Percentiles rank a stretch among this genome's conserved stretches.
phyloP scores from a whole-genome alignment of 495 filamentous ascomycete species.

The Penicillium simplicissimum region DNA sequence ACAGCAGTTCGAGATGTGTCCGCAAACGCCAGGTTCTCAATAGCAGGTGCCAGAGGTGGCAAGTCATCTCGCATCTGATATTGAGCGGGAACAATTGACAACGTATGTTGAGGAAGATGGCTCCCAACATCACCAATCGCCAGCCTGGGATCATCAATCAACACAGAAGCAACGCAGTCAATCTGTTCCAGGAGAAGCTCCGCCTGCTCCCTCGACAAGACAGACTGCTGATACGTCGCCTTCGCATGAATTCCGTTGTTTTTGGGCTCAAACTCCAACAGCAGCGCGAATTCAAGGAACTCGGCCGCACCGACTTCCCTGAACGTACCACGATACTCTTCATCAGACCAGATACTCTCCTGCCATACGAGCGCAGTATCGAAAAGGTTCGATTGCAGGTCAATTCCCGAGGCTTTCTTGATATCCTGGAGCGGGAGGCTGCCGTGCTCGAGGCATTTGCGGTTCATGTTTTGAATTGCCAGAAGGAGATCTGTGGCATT shows the following conservation, averaged over 20 bases:
- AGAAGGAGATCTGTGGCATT: slow-evolving; percentile 58
- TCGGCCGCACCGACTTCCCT: slow-evolving; percentile 57
- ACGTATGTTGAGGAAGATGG: slow-evolving; percentile 33
- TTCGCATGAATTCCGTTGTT: slow-evolving; percentile 40
- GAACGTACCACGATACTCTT: slow-evolving; percentile 34
- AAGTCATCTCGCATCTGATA: slow-evolving; percentile 17
- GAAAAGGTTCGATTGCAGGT: slow-evolving; percentile 54
- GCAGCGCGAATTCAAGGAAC: slow-evolving; percentile 68
- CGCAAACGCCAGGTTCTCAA: slow-evolving; percentile 53
- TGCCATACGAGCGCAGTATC: slow-evolving; percentile 79
- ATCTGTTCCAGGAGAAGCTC: slow-evolving; percentile 59
- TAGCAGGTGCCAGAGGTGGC: slow-evolving; percentile 44
- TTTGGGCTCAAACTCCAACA: slow-evolving; percentile 68
- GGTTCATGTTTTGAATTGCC: slow-evolving; percentile 59
- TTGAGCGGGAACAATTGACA: slow-evolving; percentile 58
- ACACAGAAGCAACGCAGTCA: slow-evolving; percentile 46
- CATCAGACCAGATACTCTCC: slow-evolving; percentile 55
- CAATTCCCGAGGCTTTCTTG: slow-evolving; percentile 53
- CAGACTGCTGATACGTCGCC: slow-evolving; percentile 52
- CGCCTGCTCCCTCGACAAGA: slow-evolving; percentile 51
- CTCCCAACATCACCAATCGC: slow-evolving; percentile 36
- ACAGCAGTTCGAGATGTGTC: slow-evolving; percentile 58
- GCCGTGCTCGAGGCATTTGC: slow-evolving; percentile 58
- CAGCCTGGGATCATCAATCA: slow-evolving; percentile 43
- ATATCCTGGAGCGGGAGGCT: slow-evolving; percentile 65